These are phyloP conservation scores for Ilyonectria destructans DNA, from an alignment of 2,329 filamentous ascomycete species.

Conservation along the genomic window DNA sequence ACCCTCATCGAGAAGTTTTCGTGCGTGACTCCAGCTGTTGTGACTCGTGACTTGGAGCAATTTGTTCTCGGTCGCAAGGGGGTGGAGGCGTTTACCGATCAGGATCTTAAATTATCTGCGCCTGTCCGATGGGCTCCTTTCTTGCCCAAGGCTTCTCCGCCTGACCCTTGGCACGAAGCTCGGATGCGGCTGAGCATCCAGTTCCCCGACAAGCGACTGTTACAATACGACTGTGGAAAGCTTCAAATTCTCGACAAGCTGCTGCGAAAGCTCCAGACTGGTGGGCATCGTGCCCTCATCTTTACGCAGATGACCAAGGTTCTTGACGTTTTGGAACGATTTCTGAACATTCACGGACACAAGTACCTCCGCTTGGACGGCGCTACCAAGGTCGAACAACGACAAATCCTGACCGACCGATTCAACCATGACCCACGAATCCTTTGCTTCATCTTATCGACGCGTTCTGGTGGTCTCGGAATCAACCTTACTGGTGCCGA, in stretches of 20 bases:
- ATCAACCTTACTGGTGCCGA: slow-evolving; percentile 98
- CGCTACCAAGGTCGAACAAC: slow-evolving; percentile 95
- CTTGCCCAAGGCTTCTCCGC: slow-evolving; percentile 69
- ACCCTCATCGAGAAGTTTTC: slow-evolving; percentile 88
- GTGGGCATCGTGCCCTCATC: slow-evolving; percentile 94
- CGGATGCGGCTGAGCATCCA: slow-evolving; percentile 95
- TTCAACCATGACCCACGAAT: slow-evolving; percentile 97
- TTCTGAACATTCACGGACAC: slow-evolving; percentile 97
- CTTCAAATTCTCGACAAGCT: slow-evolving; percentile 91
- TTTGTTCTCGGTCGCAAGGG: slow-evolving; percentile 77
- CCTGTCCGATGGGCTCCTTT: slow-evolving; percentile 71
- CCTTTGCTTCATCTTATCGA: slow-evolving; percentile 95
- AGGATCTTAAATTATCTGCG: slow-evolving; percentile 71
- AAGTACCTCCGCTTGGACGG: slow-evolving; percentile 97
- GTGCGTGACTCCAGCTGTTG: slow-evolving; percentile 91
- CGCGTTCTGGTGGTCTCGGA: slow-evolving; percentile 92
- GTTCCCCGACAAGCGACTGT: slow-evolving; percentile 94
- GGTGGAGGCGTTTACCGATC: slow-evolving; percentile 70
- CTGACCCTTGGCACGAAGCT: slow-evolving; percentile 93
- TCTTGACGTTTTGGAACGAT: slow-evolving; percentile 96
- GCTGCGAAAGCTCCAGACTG: slow-evolving; percentile 87
- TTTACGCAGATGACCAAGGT: slow-evolving; percentile 99
- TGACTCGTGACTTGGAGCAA: slow-evolving; percentile 83
- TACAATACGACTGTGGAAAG: slow-evolving; percentile 98
- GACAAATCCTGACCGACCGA: slow-evolving; percentile 94